phyloP scores from a whole-genome alignment of 345 rosid genomes.

The Ricinus communis region DNA sequence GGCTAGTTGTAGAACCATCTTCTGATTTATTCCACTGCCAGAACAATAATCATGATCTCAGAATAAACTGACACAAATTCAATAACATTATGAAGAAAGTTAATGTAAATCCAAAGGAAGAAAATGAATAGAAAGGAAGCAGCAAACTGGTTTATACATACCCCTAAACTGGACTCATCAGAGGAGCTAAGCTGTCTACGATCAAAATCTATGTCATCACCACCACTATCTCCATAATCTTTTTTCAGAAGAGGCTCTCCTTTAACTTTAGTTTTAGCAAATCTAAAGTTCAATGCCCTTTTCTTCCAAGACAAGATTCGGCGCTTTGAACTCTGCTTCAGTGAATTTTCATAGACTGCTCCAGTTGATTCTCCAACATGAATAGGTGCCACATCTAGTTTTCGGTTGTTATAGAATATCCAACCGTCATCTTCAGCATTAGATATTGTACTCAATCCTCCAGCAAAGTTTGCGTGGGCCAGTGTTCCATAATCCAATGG shows the following conservation, averaged over 20 bases:
- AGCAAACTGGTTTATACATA: conserved; percentile 12
- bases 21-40: conserved; percentile 46
- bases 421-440: conserved; percentile 50
- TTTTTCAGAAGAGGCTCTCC: conserved; percentile 60
- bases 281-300: conserved; percentile 47
- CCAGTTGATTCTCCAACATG: conserved; percentile 31
- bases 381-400: conserved; percentile 36
- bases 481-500: conserved; percentile 52
- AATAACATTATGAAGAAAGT: conserved; percentile 7
- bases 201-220: conserved; percentile 61
- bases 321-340: conserved; percentile 28
- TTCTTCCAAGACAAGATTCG: conserved; percentile 60
- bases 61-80: no score
- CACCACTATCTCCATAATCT: conserved; percentile 55
- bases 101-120: not conserved
- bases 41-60: no score
- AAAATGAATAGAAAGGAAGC: not conserved
- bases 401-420: conserved; percentile 46
- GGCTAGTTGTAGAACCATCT: conserved; percentile 41
- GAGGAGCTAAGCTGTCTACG: conserved; percentile 61
- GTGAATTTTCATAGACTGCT: conserved; percentile 29
- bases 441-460: conserved; percentile 23
- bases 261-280: conserved; percentile 39
- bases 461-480: conserved; percentile 46
- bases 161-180: conserved; percentile 54